Evolutionary conservation across 106 monocot genomes (phyloP).

Genomic region (Posidonia australis): DNA sequence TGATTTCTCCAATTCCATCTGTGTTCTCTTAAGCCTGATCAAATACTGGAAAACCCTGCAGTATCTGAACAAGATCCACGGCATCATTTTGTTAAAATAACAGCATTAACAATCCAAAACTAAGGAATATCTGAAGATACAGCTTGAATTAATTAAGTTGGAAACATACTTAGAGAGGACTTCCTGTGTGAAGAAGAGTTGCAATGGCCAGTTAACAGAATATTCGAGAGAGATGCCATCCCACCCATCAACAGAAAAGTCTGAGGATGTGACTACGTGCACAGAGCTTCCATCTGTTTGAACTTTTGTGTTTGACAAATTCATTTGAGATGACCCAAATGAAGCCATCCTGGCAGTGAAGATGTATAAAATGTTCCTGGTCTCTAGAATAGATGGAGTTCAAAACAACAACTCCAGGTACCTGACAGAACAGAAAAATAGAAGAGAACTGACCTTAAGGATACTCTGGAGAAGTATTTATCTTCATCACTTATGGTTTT

Average conservation of each 20-base stretch:
- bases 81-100: neutral
- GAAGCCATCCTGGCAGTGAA: constrained; percentile 60
- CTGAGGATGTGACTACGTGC: constrained; percentile 30
- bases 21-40: constrained; percentile 85
- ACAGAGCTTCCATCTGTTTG: constrained; percentile 22
- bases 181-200: constrained; percentile 90
- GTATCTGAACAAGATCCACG: constrained; percentile 45
- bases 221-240: constrained; percentile 91
- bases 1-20: constrained; percentile 96
- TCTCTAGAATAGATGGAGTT: neutral
- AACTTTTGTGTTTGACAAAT: constrained; percentile 28
- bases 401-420: neutral
- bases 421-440: neutral
- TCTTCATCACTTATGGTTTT: constrained; percentile 96
- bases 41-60: constrained; percentile 84
- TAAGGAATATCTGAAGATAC: neutral
- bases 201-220: constrained; percentile 83
- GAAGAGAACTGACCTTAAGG: constrained; percentile 53
- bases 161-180: constrained; percentile 79
- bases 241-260: constrained; percentile 80
- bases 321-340: constrained; percentile 47
- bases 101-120: neutral
- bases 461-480: constrained; percentile 88
- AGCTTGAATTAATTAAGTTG: neutral
- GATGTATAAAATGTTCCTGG: neutral